Base-by-base conservation (phyloP, 225 moss, liverwort and hornwort genomes). In the Sphagnum tenellum region DNA sequence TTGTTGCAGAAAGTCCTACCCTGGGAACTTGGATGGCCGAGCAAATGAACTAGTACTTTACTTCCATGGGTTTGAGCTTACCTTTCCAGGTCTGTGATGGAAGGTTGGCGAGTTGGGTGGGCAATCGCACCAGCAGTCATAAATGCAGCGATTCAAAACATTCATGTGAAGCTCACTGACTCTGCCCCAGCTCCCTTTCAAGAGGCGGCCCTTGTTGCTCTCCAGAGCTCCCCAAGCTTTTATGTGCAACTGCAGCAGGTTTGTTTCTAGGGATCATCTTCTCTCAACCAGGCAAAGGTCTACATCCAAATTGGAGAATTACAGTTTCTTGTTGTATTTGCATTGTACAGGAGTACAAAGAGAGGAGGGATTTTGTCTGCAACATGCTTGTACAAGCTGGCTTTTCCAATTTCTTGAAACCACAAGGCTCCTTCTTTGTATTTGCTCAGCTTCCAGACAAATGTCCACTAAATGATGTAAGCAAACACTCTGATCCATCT, bases 21-120 rank as follows among this genome's bases (percentile, higher is more conserved):
- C n/a, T 56, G 9, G 9, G 9, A 56, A 52, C 7, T 52, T 52
- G 52, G 6, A 52, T 52, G 52, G 6, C 52, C 2, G 52, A 5
- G 9, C 52, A 52, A 52, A 52, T 52, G 52, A 56, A n/a, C 55
- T 56, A 9, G 9, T 9, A 9, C 10, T 56, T 56, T 65, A 45
- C 11, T 64, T 48, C 55, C 64, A 47, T 5, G 10, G 12, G 47
- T 8, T 64, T 8, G 56, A 3, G 64, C 3, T 56, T 47, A 29
- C 29, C 29, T 29, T 56, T 56, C 2, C 55, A 56, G 9, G 55
- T 9, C 9, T 52, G 6, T 52, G 52, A 47, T 47, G 44, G 12
- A 77, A 94, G 94, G 94, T 72, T 94, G 94, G 94, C 81, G 89
- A 62, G 64, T 91, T 45, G 94, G 91, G 47, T 94, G 94, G 94